Evolutionary conservation across 495 filamentous ascomycete species (phyloP).

Genomic region (Chaetomium tenue): DNA sequence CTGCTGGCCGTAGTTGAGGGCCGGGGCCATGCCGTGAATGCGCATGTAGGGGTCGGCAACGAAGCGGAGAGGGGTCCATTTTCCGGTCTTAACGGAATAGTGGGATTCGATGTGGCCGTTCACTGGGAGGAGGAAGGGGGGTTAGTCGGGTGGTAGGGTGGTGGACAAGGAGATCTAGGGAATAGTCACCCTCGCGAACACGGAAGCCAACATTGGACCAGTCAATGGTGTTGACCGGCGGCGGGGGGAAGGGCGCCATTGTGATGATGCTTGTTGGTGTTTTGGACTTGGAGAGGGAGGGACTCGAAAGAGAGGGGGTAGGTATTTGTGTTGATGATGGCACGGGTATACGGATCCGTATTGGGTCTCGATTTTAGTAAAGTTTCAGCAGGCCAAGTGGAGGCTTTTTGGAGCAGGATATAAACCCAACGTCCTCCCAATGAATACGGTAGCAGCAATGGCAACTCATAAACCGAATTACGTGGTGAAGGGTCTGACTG

Average conservation of each 20-base stretch:
- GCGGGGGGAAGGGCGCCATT: slow-evolving; percentile 69
- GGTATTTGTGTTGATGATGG: too few species aligned
- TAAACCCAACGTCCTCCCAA: neutral
- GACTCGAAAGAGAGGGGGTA: too few species aligned
- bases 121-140: slow-evolving; percentile 44
- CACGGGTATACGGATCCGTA: too few species aligned
- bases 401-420: neutral
- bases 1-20: slow-evolving; percentile 89
- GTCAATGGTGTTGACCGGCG: slow-evolving; percentile 80
- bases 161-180: neutral
- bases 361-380: too few species aligned
- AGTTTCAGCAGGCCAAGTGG: neutral
- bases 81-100: slow-evolving; percentile 64
- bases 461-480: neutral
- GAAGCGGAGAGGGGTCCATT: slow-evolving; percentile 74
- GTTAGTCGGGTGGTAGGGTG: neutral
- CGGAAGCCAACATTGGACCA: slow-evolving; percentile 89
- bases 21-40: slow-evolving; percentile 87
- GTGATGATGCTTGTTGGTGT: neutral
- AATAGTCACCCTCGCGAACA: slow-evolving; percentile 72
- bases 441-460: neutral
- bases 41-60: slow-evolving; percentile 72
- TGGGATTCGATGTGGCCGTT: slow-evolving; percentile 76
- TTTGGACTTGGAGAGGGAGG: neutral
- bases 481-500: neutral